These are phyloP conservation scores for Niveomyces coronatus DNA, from an alignment of 2,329 filamentous ascomycete genomes.

Conservation along the genomic window DNA sequence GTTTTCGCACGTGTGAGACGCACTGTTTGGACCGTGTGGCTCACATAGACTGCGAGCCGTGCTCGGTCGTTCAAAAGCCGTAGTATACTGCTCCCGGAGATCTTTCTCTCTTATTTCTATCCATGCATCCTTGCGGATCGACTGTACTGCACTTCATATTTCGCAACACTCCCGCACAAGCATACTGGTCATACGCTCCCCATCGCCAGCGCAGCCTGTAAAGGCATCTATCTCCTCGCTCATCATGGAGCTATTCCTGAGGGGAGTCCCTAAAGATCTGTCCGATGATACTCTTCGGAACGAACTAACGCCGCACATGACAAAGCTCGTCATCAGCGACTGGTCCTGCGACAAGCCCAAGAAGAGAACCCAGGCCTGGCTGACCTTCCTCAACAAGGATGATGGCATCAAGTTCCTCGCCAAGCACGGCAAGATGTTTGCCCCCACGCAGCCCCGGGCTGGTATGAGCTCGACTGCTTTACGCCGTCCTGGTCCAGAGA, in stretches of 20 bases:
- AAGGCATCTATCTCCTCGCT: too few species aligned
- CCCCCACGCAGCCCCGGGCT: slow-evolving; percentile 9
- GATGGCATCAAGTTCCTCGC: slow-evolving; percentile 35
- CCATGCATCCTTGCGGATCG: too few species aligned
- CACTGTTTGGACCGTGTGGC: too few species aligned
- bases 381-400: slow-evolving; percentile 30
- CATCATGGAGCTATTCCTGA: slow-evolving; percentile 38
- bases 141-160: too few species aligned
- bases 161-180: neutral
- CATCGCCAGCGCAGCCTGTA: too few species aligned
- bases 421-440: slow-evolving; percentile 20
- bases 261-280: slow-evolving; percentile 31
- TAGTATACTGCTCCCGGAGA: too few species aligned
- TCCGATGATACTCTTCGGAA: slow-evolving; percentile 25
- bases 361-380: slow-evolving; percentile 23
- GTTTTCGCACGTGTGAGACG: too few species aligned
- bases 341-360: slow-evolving; percentile 34
- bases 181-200: too few species aligned
- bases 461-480: neutral
- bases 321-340: slow-evolving; percentile 27
- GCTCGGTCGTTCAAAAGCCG: too few species aligned
- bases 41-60: too few species aligned
- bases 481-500: slow-evolving; percentile 9
- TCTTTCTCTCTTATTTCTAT: too few species aligned
- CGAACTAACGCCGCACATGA: slow-evolving; percentile 31